Evolutionary conservation across 345 rosid species (phyloP).

Genomic region (Ailanthus altissimus): DNA sequence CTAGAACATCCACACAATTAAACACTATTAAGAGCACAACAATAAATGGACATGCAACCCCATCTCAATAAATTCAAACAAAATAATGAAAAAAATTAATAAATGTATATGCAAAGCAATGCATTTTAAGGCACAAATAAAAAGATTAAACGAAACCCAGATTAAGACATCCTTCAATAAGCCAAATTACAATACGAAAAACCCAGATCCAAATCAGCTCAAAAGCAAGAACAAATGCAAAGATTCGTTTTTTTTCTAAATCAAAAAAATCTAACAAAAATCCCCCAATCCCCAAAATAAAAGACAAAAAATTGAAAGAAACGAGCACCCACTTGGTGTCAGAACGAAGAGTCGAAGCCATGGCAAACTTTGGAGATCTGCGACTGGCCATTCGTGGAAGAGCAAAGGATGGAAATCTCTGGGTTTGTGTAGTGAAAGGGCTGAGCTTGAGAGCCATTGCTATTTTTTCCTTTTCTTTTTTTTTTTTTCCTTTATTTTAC

Average conservation of each 20-base stretch:
- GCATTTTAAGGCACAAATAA: not conserved
- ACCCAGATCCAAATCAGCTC: constrained; percentile 34
- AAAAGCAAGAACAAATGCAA: constrained; percentile 14
- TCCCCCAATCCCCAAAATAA: not conserved
- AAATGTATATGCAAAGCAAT: not conserved
- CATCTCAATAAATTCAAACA: constrained; percentile 7
- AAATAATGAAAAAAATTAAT: not conserved
- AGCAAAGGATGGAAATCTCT: constrained; percentile 53
- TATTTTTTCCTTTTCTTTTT: not conserved
- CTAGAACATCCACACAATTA: not conserved
- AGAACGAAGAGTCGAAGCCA: constrained; percentile 75
- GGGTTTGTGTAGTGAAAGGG: constrained; percentile 53
- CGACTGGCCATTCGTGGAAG: constrained; percentile 56
- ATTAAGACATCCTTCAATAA: not conserved
- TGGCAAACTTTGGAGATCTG: constrained; percentile 79
- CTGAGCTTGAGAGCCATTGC: constrained; percentile 73
- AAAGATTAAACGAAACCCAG: not conserved
- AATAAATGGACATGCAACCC: not conserved
- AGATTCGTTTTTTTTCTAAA: not conserved
- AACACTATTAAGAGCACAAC: not conserved
- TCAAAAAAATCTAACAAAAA: not conserved
- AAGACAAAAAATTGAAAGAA: not conserved
- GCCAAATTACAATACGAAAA: not conserved
- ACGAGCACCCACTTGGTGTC: constrained; percentile 49
- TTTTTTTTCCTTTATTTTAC: not conserved